Base-by-base conservation (phyloP, 169 alveolate species). In the Eimeria zaria region DNA sequence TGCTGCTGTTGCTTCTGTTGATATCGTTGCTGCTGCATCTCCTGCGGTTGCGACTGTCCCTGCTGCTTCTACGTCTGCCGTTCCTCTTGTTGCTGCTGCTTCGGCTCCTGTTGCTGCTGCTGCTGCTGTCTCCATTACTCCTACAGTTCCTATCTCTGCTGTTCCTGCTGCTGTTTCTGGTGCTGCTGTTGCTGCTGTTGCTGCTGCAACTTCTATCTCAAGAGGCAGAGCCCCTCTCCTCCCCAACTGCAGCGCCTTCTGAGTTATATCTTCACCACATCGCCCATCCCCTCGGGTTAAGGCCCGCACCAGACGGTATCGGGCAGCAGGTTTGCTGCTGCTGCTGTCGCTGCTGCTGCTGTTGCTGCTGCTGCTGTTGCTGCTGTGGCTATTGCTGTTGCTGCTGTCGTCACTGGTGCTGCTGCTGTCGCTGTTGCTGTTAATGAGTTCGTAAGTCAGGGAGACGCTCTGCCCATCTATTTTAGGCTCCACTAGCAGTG, bases 381-480 rank as follows among this genome's bases (percentile, higher is more conserved):
- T 24, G 30, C 20, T 1, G 39, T 5, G 16, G 73, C 76, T 67
- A 46, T 46, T 67, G 76, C 11, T 30, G 46, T 24, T 18, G 46
- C 24, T 67, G 76, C 22, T 8, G 76, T 22, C 30, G 60, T 36
- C 41, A 41, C 39, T 14, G 60, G 36, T 44, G 60, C 22, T 46
- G 36, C 39, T 16, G 62, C 22, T 41, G 87, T 41, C 12, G 87
- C 62, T 76, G 87, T 60, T 76, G 87, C 87, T 41, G 87, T 5
- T 9, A 22, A 41, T 48, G 0, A 46, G 89, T 18, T 48, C 30
- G 67, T 80, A 80, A 0, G 89, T 80, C 14, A 80, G 89, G 14
- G 89, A 80, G 4, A 80, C 71, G 69, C 89, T 80, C 89, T 80
- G 89, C n/a, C 89, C 89, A n/a, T 80, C 89, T 46, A 80, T 55